phyloP scores from a whole-genome alignment of 73 alveolate genomes.

The Paramecium tetraurelia region DNA sequence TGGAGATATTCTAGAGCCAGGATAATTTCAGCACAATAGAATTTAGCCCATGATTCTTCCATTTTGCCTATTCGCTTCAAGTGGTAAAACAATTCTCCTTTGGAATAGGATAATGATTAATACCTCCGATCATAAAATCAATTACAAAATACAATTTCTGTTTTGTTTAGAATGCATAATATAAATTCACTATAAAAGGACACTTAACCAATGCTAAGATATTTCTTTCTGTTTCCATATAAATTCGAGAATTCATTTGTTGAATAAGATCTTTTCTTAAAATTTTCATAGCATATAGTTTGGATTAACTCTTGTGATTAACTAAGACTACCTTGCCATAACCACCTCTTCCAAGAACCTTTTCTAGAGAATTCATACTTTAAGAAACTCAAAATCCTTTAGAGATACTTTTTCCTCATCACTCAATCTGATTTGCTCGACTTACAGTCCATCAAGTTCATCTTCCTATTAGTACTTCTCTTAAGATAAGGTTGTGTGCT shows the following conservation, averaged over 20 bases:
- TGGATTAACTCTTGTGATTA: background rate
- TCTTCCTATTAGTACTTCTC: background rate
- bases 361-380: background rate
- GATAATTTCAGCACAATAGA: conserved; percentile 93
- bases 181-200: conserved; percentile 92
- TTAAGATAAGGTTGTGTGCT: background rate
- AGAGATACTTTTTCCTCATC: background rate
- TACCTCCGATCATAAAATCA: conserved; percentile 93
- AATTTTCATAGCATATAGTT: conserved; percentile 87
- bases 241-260: conserved; percentile 51
- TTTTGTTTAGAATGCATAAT: conserved; percentile 92
- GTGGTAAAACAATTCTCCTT: conserved; percentile 95
- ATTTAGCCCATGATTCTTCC: conserved; percentile 79
- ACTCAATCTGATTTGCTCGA: background rate
- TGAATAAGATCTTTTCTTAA: conserved; percentile 70
- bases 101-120: background rate
- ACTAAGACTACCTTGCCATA: conserved; percentile 54
- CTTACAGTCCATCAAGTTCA: background rate
- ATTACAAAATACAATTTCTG: conserved; percentile 88
- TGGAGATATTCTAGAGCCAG: conserved; percentile 91
- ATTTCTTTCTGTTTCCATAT: conserved; percentile 75
- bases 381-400: background rate
- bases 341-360: conserved; percentile 55
- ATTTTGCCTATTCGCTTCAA: conserved; percentile 75
- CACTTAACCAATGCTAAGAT: conserved; percentile 78